Conservation (phyloP, 495 filamentous ascomycete species). For the Bombardia bombarda region DNA sequence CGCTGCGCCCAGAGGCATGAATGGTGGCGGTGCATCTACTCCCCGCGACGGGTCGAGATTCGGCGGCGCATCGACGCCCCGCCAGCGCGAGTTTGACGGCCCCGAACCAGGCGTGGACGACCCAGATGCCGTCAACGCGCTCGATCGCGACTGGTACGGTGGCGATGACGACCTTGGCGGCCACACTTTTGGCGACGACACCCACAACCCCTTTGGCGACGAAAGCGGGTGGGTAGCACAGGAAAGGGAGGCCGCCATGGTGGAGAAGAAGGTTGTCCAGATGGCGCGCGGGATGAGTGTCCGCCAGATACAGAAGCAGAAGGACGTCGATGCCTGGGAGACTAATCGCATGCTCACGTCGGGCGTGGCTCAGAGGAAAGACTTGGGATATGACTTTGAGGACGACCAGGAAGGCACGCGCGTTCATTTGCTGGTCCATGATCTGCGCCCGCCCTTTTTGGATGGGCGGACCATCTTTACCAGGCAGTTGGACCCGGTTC, state of each 20-base stretch:
- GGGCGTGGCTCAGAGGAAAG: constrained; percentile 83
- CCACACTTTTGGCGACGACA: constrained; percentile 72
- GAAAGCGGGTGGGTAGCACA: constrained; percentile 59
- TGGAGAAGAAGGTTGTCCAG: constrained; percentile 66
- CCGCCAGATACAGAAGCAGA: constrained; percentile 74
- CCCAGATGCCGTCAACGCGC: constrained; percentile 44
- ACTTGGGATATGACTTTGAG: constrained; percentile 70
- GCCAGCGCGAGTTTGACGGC: constrained; percentile 45
- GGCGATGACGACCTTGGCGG: constrained; percentile 62
- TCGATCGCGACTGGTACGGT: constrained; percentile 85
- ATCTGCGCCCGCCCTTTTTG: constrained; percentile 89
- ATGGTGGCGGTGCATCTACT: constrained; percentile 34
- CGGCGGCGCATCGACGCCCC: constrained; percentile 38
- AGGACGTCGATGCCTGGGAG: constrained; percentile 96
- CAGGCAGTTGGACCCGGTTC: constrained; percentile 92
- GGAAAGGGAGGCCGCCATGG: constrained; percentile 60
- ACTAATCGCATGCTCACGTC: constrained; percentile 97
- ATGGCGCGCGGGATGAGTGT: constrained; percentile 49
- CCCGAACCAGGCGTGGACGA: constrained; percentile 41
- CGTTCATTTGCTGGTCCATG: constrained; percentile 87
- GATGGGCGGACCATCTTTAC: constrained; percentile 95
- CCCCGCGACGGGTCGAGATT: constrained; percentile 34
- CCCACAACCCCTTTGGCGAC: constrained; percentile 41
- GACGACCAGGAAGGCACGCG: constrained; percentile 89
- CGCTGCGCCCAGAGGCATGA: constrained; percentile 5